Evolutionary conservation across 371 early-diverging fungal species (phyloP), one percentile per base, ranked within the genome.

Genomic region (Lichtheimia ramosa): DNA sequence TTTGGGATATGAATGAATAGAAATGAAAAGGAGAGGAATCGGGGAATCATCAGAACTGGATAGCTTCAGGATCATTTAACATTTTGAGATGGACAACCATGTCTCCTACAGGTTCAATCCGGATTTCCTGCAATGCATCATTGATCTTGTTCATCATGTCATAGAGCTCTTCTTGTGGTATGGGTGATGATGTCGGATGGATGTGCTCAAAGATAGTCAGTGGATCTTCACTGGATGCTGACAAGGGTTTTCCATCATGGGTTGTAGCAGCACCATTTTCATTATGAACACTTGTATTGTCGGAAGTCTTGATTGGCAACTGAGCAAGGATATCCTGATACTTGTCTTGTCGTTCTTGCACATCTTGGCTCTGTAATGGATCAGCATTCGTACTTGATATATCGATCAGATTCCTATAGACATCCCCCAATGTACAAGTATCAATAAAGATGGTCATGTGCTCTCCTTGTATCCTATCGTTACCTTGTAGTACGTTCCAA

Each of bases 61-160:
- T n/a, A n/a, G 56, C 21, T 42, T 55, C 24, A 43, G 41, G 41
- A n/a, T 43, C 21, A 43, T 68, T 67, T 20, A 66, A 52, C 71
- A 74, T 66, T 2, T 73, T 82, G 34, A 82, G 63, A 28, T 75
- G 71, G 48, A 82, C 78, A 40, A 82, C 83, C 48, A 82, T 74
- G 20, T 82, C 78, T 20, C 80, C 80, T 8, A 73, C 75, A 27
- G 73, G 73, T 48, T 69, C 63, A 40, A 82, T 69, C 24, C 77
- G 63, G 42, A 82, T 73, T 21, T 66, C 68, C 8, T 73, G 65
- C 18, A 82, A 59, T 4, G 78, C 75, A 46, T 77, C 70, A 24
- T 74, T 70, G 24, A 79, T 64, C 49, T 77, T 71, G 43, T 71
- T 70, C 73, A 76, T 76, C 3, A 75, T 64, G 54, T 78, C 71